Evolutionary conservation across 2,329 filamentous ascomycete species (phyloP).

Genomic region (Beauveria medogensis): DNA sequence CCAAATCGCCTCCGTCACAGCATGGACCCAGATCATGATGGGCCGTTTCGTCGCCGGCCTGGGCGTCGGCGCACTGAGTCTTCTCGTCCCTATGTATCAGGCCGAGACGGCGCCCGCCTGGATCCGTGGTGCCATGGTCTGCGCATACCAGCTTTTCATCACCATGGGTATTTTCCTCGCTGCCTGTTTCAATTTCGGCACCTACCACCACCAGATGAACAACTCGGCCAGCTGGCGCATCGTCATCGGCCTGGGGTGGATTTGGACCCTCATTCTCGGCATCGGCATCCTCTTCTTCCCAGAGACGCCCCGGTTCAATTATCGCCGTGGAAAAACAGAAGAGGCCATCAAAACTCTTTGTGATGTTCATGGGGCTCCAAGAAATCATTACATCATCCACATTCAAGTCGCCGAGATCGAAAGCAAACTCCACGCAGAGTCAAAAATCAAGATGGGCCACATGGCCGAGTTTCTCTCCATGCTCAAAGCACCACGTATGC

Average conservation of each 20-base stretch:
- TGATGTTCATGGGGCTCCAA: conserved; percentile 36
- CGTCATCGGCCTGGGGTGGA: conserved; percentile 45
- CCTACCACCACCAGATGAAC: conserved; percentile 33
- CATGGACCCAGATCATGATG: conserved; percentile 59
- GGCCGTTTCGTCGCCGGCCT: conserved; percentile 59
- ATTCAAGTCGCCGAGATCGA: conserved; percentile 46
- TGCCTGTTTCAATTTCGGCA: conserved; percentile 56
- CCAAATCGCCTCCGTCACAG: conserved; percentile 45
- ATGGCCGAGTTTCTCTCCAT: conserved; percentile 46
- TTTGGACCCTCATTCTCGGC: conserved; percentile 41
- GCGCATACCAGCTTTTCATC: conserved; percentile 64
- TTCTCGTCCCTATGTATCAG: conserved; percentile 65
- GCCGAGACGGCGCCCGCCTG: conserved; percentile 61
- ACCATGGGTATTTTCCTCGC: conserved; percentile 59
- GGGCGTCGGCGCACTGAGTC: conserved; percentile 57
- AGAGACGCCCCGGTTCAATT: conserved; percentile 45
- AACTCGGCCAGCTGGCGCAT: conserved; percentile 53
- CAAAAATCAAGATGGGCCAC: conserved; percentile 29
- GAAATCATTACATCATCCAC: conserved; percentile 36
- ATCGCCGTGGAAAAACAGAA: conserved; percentile 37
- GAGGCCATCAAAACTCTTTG: conserved; percentile 40
- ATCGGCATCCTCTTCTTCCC: conserved; percentile 41
- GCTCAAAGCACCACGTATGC: conserved; percentile 56
- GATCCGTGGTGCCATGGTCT: conserved; percentile 58
- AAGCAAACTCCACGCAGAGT: conserved; percentile 43